Conservation (phyloP, 1,139 yeast species). For the Ogataea hybrid region DNA sequence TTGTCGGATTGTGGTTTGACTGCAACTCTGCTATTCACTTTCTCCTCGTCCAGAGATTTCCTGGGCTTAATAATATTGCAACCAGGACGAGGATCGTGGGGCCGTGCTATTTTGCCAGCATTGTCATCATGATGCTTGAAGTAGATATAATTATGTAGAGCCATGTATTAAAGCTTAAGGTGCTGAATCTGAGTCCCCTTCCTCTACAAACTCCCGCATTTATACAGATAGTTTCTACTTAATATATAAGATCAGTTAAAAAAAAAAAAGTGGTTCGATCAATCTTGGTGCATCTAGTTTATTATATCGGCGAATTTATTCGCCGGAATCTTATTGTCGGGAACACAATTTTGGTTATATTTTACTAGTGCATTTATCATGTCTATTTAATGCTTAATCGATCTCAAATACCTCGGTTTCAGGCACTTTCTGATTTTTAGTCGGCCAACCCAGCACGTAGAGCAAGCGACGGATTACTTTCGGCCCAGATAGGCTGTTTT, state of each 20-base stretch:
- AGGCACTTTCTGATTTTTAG: background rate
- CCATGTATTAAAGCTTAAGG: conserved; percentile 33
- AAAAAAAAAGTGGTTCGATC: conserved; percentile 7
- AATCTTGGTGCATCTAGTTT: background rate
- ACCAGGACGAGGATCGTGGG: conserved; percentile 30
- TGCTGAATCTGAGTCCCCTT: background rate
- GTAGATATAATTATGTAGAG: conserved; percentile 46
- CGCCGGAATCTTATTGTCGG: background rate
- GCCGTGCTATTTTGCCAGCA: conserved; percentile 35
- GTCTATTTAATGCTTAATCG: conserved; percentile 3
- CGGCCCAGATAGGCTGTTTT: background rate
- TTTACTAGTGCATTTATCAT: conserved; percentile 1
- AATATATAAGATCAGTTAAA: background rate
- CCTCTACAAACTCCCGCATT: too few species aligned
- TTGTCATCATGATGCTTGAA: conserved; percentile 37
- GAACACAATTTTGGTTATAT: too few species aligned
- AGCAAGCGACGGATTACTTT: background rate
- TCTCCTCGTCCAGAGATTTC: background rate
- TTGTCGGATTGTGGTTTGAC: background rate
- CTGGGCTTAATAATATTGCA: background rate
- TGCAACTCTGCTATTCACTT: background rate
- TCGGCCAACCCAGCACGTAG: background rate
- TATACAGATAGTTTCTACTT: too few species aligned
- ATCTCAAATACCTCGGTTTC: conserved; percentile 4
- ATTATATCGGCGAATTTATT: background rate